These are phyloP conservation scores for Populus ilicifolia DNA, from an alignment of 345 rosid species.

Conservation along the genomic window DNA sequence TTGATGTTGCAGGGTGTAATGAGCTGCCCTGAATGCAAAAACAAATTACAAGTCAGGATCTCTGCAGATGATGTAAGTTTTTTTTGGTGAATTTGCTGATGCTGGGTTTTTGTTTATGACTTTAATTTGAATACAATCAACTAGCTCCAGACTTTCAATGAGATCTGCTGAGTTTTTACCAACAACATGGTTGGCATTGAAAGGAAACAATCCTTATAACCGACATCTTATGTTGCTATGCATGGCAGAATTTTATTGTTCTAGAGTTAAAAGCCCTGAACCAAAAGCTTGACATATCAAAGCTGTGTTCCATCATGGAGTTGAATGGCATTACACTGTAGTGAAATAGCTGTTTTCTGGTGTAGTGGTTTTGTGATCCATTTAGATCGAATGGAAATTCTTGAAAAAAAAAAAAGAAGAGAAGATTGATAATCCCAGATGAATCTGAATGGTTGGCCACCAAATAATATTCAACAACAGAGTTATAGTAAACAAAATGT, in stretches of 20 bases:
- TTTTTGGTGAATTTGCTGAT: neutral
- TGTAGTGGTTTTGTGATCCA: neutral
- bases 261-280: neutral
- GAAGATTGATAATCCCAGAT: neutral
- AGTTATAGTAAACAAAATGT: neutral
- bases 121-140: neutral
- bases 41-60: constrained; percentile 75
- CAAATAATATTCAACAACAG: neutral
- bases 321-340: neutral
- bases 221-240: neutral
- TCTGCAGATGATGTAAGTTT: constrained; percentile 91
- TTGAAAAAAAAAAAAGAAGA: neutral
- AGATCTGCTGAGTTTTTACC: neutral
- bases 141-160: constrained; percentile 1
- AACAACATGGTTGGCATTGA: neutral
- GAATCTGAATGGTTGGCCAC: neutral
- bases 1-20: constrained; percentile 68
- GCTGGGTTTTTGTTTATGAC: neutral
- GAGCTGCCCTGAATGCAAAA: constrained; percentile 88
- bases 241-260: neutral
- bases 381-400: neutral
- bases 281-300: neutral
- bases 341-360: neutral
- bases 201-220: neutral
- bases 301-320: neutral